These are phyloP conservation scores for Saturnispora dispora DNA, from an alignment of 805 yeast species.

Conservation along the genomic window DNA sequence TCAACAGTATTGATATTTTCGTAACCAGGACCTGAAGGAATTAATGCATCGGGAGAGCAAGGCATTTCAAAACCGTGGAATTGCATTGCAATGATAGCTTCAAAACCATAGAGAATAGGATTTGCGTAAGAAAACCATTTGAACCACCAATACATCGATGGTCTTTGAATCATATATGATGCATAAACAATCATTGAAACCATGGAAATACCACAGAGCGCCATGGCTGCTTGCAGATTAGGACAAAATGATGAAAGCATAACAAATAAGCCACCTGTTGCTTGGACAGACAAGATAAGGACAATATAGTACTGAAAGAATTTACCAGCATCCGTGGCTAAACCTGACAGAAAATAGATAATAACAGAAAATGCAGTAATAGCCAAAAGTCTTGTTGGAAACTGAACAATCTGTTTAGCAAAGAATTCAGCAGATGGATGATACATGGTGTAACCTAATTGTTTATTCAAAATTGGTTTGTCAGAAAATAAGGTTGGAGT, in stretches of 20 bases:
- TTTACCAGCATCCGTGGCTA: constrained; percentile 45
- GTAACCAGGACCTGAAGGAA: constrained; percentile 52
- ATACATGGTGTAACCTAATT: constrained; percentile 52
- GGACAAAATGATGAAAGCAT: constrained; percentile 42
- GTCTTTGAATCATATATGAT: constrained; percentile 55
- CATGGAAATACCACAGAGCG: constrained; percentile 48
- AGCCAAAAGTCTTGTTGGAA: constrained; percentile 47
- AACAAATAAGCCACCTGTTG: constrained; percentile 44
- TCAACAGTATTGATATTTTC: constrained; percentile 28
- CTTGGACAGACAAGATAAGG: constrained; percentile 24
- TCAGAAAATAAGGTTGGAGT: constrained; percentile 49
- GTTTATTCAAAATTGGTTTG: constrained; percentile 56
- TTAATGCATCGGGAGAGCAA: constrained; percentile 34
- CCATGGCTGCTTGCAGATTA: constrained; percentile 46
- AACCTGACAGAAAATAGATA: constrained; percentile 43
- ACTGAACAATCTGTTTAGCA: constrained; percentile 45
- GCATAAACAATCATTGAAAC: constrained; percentile 47
- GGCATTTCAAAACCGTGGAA: constrained; percentile 44
- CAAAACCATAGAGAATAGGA: constrained; percentile 41
- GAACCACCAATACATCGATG: constrained; percentile 53
- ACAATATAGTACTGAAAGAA: constrained; percentile 29
- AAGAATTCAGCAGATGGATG: constrained; percentile 60
- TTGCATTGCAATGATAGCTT: constrained; percentile 48
- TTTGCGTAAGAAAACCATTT: constrained; percentile 45
- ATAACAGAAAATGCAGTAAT: constrained; percentile 38